Evolutionary conservation across 208 protist species (phyloP).

Genomic region (Crithidia brevicula): DNA sequence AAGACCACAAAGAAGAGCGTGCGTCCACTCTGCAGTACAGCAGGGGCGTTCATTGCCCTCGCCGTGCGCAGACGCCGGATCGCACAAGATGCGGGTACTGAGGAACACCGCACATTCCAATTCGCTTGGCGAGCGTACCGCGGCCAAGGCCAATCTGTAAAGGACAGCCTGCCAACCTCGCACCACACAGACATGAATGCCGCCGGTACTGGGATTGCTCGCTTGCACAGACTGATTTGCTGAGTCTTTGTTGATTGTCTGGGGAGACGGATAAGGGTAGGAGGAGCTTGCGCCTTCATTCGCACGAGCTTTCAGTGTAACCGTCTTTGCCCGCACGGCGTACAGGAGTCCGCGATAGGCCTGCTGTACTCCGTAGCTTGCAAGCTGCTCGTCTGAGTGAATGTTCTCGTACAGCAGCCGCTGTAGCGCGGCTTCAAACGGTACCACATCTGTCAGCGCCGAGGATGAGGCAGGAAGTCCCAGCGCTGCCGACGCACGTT

Average conservation of each 20-base stretch:
- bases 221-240: no score
- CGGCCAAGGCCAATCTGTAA: constrained; percentile 45
- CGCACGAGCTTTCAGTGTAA: not conserved
- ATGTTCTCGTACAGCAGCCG: constrained; percentile 56
- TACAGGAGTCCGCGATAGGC: constrained; percentile 65
- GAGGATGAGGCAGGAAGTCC: constrained; percentile 7
- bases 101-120: constrained; percentile 54
- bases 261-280: not conserved
- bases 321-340: constrained; percentile 37
- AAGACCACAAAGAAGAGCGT: constrained; percentile 44
- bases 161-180: constrained; percentile 51
- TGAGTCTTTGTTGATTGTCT: no score
- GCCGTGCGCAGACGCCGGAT: constrained; percentile 59
- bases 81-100: constrained; percentile 62
- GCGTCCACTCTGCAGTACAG: constrained; percentile 67
- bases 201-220: no score
- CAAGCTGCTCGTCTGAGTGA: constrained; percentile 61
- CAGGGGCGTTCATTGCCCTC: constrained; percentile 86
- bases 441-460: constrained; percentile 43
- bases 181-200: constrained; percentile 20
- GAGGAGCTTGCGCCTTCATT: not conserved
- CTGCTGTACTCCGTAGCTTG: constrained; percentile 74
- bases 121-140: constrained; percentile 21
- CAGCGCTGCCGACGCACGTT: not conserved
- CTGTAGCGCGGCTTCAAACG: constrained; percentile 67